phyloP scores from a whole-genome alignment of 1,139 yeast species.

The Hyphopichia buzzinii region DNA sequence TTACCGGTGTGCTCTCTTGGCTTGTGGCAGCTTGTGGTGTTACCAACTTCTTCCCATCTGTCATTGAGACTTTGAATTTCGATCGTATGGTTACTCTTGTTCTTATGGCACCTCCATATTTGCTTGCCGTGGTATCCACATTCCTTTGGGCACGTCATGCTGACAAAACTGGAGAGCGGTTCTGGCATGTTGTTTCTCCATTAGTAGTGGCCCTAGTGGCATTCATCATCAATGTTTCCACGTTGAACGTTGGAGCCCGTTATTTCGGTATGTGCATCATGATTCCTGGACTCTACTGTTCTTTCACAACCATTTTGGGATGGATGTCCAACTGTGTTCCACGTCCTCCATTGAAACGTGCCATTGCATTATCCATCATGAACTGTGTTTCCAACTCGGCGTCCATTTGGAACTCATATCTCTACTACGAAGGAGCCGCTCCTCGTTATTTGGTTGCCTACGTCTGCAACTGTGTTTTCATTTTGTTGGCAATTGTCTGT shows the following conservation, averaged over 20 bases:
- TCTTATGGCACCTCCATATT: constrained; percentile 61
- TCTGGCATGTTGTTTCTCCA: constrained; percentile 50
- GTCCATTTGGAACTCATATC: constrained; percentile 52
- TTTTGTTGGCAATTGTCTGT: constrained; percentile 36
- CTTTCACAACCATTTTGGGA: constrained; percentile 53
- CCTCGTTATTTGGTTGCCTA: constrained; percentile 49
- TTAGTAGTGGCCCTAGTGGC: constrained; percentile 43
- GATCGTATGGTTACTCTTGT: constrained; percentile 48
- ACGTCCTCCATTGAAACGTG: constrained; percentile 54
- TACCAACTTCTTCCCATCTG: constrained; percentile 61
- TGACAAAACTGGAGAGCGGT: constrained; percentile 56
- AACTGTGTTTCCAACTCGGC: constrained; percentile 53
- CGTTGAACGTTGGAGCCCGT: constrained; percentile 56
- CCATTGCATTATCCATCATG: constrained; percentile 51
- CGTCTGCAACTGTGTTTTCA: constrained; percentile 48
- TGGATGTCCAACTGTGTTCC: constrained; percentile 57
- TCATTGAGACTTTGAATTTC: constrained; percentile 54
- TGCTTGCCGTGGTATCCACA: constrained; percentile 53
- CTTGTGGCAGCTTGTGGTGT: constrained; percentile 59
- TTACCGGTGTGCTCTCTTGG: constrained; percentile 46
- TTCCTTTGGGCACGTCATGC: constrained; percentile 57
- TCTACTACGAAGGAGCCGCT: constrained; percentile 40
- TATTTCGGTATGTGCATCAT: constrained; percentile 62
- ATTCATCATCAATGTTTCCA: constrained; percentile 54
- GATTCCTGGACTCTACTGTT: constrained; percentile 57